Base-by-base conservation (phyloP, 2,329 filamentous ascomycete genomes). In the Fusarium pininemorale region DNA sequence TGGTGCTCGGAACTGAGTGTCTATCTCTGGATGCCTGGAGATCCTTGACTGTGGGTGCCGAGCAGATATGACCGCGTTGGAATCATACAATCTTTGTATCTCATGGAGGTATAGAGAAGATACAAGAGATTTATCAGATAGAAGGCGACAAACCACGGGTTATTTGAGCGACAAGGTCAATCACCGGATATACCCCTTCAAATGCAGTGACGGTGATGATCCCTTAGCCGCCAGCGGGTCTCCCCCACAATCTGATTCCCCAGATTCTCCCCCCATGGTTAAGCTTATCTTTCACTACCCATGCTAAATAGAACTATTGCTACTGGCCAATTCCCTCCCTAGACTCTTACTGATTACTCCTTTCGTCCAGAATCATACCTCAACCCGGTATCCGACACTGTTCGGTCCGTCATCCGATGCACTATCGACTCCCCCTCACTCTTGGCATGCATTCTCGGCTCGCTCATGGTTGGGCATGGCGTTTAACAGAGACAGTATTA, bases 361-460 rank as follows among this genome's bases (percentile, higher is more conserved):
- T 22, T 47, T 41, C n/a, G 24, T 48, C 28, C 28, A 48, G 4
- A 28, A 32, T 24, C 26, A 53, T 32, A 28, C 6, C 47, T n/a
- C 15, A 50, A 69, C 66, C 66, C 66, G 30, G 66, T 69, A 69
- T 20, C 66, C 66, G 66, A 69, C 35, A 48, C 16, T 28, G 8
- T 26, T 15, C 5, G 32, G 39, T 39, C 66, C 56, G 56, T 45
- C 45, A 63, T 22, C 65, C 66, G 66, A 69, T 59, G 26, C 28
- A 45, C 50, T 24, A 69, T 64, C n/a, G 2, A 37, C 42, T 59
- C 65, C 65, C 66, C 66, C 66, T 56, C 65, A 55, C 32, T 69
- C 66, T 69, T 64, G 66, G 66, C 66, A 69, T 22, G 57, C 66
- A 69, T 22, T 38, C n/a, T 45, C 42, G 64, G 47, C 30, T 35